Evolutionary conservation across 1,284 basidiomycete species (phyloP).

Genomic region (Bondarzewia mesenterica): DNA sequence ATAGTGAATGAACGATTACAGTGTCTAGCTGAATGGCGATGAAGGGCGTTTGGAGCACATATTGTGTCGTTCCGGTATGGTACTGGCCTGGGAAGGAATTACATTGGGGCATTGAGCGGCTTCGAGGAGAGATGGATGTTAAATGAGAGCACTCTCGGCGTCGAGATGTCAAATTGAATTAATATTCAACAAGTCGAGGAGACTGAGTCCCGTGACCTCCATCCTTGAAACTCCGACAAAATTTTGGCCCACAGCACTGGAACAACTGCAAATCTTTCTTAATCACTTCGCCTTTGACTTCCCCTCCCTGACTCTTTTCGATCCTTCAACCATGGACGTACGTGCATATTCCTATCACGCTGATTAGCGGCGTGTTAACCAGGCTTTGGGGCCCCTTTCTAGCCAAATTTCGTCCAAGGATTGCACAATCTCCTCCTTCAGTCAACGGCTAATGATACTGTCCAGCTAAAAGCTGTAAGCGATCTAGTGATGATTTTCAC

Average conservation of each 20-base stretch:
- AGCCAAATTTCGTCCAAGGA: slow-evolving; percentile 68
- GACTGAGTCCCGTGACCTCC: no score
- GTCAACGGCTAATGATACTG: slow-evolving; percentile 82
- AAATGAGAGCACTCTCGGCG: no score
- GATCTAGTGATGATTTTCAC: slow-evolving; percentile 3
- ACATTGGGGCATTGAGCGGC: no score
- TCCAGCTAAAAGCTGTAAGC: slow-evolving; percentile 79
- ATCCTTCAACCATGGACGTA: slow-evolving; percentile 13
- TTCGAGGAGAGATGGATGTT: no score
- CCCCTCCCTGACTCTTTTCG: not conserved
- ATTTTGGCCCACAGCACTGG: slow-evolving; percentile 8
- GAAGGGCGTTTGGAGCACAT: no score
- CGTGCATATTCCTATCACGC: not conserved
- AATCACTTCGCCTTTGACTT: not conserved
- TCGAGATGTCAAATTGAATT: no score
- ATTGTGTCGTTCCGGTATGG: no score
- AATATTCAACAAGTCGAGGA: no score
- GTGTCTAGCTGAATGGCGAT: no score
- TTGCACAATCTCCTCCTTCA: slow-evolving; percentile 82
- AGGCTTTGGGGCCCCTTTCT: slow-evolving; percentile 2
- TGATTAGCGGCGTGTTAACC: not conserved
- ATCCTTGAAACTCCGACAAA: slow-evolving; percentile 14
- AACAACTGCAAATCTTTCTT: slow-evolving; percentile 8
- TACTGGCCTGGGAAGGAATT: no score
- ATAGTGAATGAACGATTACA: no score